Evolutionary conservation across 768 basidiomycete species (phyloP).

Genomic region (Mycena polygramma): DNA sequence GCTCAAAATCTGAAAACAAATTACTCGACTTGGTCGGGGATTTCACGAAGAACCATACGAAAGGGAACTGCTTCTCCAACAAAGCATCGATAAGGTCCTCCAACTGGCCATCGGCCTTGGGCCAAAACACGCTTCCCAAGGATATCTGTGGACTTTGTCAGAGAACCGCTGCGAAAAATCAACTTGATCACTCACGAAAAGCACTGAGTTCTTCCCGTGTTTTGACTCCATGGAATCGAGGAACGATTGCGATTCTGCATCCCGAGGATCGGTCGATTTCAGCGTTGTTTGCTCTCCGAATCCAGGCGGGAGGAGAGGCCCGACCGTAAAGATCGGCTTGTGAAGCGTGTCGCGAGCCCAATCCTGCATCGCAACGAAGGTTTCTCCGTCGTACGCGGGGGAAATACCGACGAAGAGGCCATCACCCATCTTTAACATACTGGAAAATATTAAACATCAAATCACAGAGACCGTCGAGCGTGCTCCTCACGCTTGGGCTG

Average conservation of each 20-base stretch:
- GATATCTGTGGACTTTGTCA: slow-evolving; percentile 4
- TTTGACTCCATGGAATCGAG: not conserved
- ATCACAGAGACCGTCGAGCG: too few species aligned
- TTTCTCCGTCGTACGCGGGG: slow-evolving; percentile 3
- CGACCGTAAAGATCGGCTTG: slow-evolving; percentile 11
- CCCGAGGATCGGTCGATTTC: not conserved
- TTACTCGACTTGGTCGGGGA: not conserved
- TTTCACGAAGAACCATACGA: not conserved
- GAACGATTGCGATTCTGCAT: slow-evolving; percentile 4
- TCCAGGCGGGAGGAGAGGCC: slow-evolving; percentile 14
- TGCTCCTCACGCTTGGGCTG: not conserved
- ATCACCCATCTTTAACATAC: slow-evolving; percentile 8
- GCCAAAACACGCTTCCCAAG: slow-evolving; percentile 17
- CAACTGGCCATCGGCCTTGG: not conserved
- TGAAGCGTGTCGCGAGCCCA: not conserved
- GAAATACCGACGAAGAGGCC: not conserved
- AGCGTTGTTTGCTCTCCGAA: not conserved
- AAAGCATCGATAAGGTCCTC: not conserved
- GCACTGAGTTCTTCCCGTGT: slow-evolving; percentile 6
- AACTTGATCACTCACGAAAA: not conserved
- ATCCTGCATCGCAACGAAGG: not conserved
- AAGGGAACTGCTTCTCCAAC: slow-evolving; percentile 10
- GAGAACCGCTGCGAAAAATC: not conserved
- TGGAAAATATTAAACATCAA: not conserved
- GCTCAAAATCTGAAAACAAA: not conserved